phyloP scores from a whole-genome alignment of 495 filamentous ascomycete species.

The Penicillium silybi region DNA sequence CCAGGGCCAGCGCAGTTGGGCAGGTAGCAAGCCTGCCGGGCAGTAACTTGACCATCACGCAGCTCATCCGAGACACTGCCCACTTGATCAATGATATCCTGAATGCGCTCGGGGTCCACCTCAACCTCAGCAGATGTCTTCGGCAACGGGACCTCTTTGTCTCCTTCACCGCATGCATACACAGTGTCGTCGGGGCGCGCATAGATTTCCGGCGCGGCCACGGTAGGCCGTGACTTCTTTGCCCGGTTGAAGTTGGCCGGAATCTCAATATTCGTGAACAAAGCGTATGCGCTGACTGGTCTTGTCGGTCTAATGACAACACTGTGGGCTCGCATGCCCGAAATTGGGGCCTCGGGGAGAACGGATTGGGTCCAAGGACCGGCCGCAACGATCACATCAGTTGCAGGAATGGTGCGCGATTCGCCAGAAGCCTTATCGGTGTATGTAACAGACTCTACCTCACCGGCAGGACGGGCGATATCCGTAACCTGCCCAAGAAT shows the following conservation, averaged over 20 bases:
- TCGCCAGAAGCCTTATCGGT: slow-evolving; percentile 58
- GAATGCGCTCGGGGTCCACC: slow-evolving; percentile 71
- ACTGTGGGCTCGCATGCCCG: slow-evolving; percentile 81
- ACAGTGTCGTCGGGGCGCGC: slow-evolving; percentile 83
- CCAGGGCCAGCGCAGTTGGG: slow-evolving; percentile 64
- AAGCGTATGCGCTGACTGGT: slow-evolving; percentile 77
- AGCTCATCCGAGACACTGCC: slow-evolving; percentile 72
- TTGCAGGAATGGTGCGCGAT: slow-evolving; percentile 62
- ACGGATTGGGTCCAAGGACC: slow-evolving; percentile 85
- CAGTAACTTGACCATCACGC: slow-evolving; percentile 70
- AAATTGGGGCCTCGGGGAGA: slow-evolving; percentile 72
- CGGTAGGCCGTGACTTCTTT: slow-evolving; percentile 51
- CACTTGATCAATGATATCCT: slow-evolving; percentile 84
- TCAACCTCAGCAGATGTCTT: slow-evolving; percentile 71
- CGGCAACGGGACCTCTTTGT: slow-evolving; percentile 70
- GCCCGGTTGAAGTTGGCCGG: slow-evolving; percentile 54
- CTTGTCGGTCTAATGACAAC: slow-evolving; percentile 73
- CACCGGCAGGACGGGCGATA: slow-evolving; percentile 53
- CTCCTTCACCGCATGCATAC: slow-evolving; percentile 92
- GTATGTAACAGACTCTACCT: slow-evolving; percentile 71
- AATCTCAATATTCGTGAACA: slow-evolving; percentile 87
- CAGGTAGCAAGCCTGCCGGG: slow-evolving; percentile 89
- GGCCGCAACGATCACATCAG: slow-evolving; percentile 77
- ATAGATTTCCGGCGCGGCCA: slow-evolving; percentile 88
- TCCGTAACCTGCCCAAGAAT: slow-evolving; percentile 60